These are phyloP conservation scores for Fonsecaea multimorphosa DNA, from an alignment of 2,329 filamentous ascomycete species.

Conservation along the genomic window DNA sequence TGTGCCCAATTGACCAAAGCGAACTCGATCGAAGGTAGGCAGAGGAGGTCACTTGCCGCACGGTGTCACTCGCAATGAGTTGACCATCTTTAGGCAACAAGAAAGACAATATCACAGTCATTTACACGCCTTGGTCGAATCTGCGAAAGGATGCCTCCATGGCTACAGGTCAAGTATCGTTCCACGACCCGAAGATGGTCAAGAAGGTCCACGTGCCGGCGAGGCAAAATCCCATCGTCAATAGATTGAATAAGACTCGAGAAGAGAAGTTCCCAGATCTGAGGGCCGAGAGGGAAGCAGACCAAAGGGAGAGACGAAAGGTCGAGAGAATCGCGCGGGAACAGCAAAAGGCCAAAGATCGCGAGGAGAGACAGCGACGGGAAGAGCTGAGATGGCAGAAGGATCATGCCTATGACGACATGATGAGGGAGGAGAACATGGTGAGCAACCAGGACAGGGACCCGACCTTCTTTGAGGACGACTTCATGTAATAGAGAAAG, in stretches of 20 bases:
- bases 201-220: constrained; percentile 79
- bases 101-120: constrained; percentile 94
- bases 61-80: constrained; percentile 30
- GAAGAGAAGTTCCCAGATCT: constrained; percentile 87
- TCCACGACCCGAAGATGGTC: constrained; percentile 84
- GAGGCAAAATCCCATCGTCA: constrained; percentile 89
- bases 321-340: constrained; percentile 61
- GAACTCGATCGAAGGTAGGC: constrained; percentile 90
- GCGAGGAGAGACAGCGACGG: constrained; percentile 68
- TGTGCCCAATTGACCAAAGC: constrained; percentile 98
- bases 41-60: not conserved
- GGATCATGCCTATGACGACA: constrained; percentile 95
- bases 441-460: constrained; percentile 85
- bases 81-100: constrained; percentile 76
- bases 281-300: constrained; percentile 78
- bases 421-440: constrained; percentile 84
- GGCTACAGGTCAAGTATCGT: constrained; percentile 92
- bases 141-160: constrained; percentile 94
- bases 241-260: constrained; percentile 97
- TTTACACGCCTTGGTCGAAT: constrained; percentile 98
- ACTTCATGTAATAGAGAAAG: constrained; percentile 80
- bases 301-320: constrained; percentile 72
- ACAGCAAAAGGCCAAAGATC: constrained; percentile 49
- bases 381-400: constrained; percentile 92
- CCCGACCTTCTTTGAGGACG: constrained; percentile 76